Conservation (phyloP, 2,329 filamentous ascomycete species). For the Colletotrichum liriopes region DNA sequence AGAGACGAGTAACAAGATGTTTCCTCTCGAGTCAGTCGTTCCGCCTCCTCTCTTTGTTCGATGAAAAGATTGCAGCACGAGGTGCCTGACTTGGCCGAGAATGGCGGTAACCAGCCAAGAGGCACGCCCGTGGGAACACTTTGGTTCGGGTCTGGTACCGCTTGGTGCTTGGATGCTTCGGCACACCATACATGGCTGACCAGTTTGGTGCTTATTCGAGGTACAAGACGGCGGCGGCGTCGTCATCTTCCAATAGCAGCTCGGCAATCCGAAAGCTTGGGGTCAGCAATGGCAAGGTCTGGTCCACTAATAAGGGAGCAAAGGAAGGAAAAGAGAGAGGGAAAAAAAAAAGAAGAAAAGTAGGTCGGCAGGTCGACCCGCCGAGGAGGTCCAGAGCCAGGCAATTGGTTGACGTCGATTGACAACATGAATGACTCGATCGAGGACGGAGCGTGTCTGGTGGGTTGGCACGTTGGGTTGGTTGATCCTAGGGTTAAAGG, state of each 20-base stretch:
- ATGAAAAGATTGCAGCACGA: constrained; percentile 30
- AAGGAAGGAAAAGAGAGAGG: neutral
- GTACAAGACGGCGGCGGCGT: constrained; percentile 19
- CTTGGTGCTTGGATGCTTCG: constrained; percentile 26
- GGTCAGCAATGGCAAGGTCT: constrained; percentile 24
- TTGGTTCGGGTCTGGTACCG: constrained; percentile 8
- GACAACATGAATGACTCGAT: constrained; percentile 41
- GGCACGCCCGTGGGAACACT: constrained; percentile 15
- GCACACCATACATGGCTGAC: constrained; percentile 15
- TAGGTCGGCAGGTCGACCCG: constrained; percentile 39
- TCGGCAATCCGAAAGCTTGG: constrained; percentile 32
- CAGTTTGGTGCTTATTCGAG: constrained; percentile 24
- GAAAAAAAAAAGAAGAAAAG: constrained; percentile 14
- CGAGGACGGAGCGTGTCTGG: constrained; percentile 30
- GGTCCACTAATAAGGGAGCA: constrained; percentile 8
- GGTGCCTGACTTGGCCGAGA: constrained; percentile 39
- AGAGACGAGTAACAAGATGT: constrained; percentile 36
- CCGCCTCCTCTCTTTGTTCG: constrained; percentile 38
- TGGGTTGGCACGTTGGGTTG: constrained; percentile 30
- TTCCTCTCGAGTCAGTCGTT: constrained; percentile 40
- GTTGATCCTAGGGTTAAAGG: constrained; percentile 35
- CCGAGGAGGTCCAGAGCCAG: constrained; percentile 22
- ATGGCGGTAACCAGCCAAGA: constrained; percentile 27
- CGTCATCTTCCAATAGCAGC: constrained; percentile 34
- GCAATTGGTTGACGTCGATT: constrained; percentile 34